These are phyloP conservation scores for Penicillium sp. DNA, from an alignment of 2,329 filamentous ascomycete genomes.

Conservation along the genomic window DNA sequence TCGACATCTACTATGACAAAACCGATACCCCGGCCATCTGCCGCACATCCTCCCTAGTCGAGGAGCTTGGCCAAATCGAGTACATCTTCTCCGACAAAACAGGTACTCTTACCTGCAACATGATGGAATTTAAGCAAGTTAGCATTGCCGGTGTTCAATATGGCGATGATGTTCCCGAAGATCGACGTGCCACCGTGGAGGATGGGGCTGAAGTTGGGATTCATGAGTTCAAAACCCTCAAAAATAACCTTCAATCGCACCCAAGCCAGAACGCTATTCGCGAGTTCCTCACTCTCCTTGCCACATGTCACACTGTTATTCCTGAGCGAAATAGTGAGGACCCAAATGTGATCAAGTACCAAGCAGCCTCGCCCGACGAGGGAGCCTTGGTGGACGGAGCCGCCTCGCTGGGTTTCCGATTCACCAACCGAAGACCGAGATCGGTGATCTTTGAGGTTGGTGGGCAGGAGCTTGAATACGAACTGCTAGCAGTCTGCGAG, in stretches of 20 bases:
- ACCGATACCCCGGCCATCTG: slow-evolving; percentile 95
- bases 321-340: slow-evolving; percentile 81
- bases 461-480: slow-evolving; percentile 74
- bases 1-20: slow-evolving; percentile 96
- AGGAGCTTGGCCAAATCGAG: slow-evolving; percentile 96
- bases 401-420: slow-evolving; percentile 78
- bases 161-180: slow-evolving; percentile 85
- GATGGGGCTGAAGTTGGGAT: slow-evolving; percentile 76
- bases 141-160: slow-evolving; percentile 93
- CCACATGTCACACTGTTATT: slow-evolving; percentile 96
- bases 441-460: slow-evolving; percentile 78
- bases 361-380: slow-evolving; percentile 95
- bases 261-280: slow-evolving; percentile 62
- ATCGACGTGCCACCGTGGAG: slow-evolving; percentile 73
- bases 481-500: slow-evolving; percentile 93
- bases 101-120: slow-evolving; percentile 93
- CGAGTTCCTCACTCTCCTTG: slow-evolving; percentile 81
- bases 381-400: slow-evolving; percentile 95
- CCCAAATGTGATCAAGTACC: slow-evolving; percentile 84
- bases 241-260: slow-evolving; percentile 65
- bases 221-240: slow-evolving; percentile 76
- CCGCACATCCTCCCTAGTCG: slow-evolving; percentile 90
- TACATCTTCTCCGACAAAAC: slow-evolving; percentile 99
- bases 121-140: slow-evolving; percentile 98
- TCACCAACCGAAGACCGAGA: slow-evolving; percentile 83